These are phyloP conservation scores for Smithsoniella earleae DNA, from an alignment of 163 green algal species.

Conservation along the genomic window DNA sequence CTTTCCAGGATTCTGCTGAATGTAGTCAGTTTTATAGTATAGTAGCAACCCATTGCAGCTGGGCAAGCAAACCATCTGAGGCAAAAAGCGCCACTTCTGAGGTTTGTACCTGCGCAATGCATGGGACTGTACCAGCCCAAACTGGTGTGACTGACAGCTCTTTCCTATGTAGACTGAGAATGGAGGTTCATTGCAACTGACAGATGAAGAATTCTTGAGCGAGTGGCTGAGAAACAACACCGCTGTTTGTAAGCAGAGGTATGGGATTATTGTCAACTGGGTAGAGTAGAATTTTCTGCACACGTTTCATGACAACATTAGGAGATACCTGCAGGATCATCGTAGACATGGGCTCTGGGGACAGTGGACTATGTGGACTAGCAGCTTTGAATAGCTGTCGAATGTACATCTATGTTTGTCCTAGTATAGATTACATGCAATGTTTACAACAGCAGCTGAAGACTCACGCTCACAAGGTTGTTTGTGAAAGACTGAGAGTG, in stretches of 20 bases:
- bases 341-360: slow-evolving; percentile 3
- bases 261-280: background rate
- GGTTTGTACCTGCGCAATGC: too few species aligned
- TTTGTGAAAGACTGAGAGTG: too few species aligned
- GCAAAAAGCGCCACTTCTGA: background rate
- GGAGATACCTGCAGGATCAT: background rate
- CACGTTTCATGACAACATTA: background rate
- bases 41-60: too few species aligned
- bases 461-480: too few species aligned
- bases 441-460: too few species aligned
- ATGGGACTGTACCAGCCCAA: too few species aligned
- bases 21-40: background rate
- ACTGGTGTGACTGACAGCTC: too few species aligned
- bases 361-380: background rate
- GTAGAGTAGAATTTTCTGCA: background rate
- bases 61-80: background rate
- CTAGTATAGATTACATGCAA: too few species aligned
- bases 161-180: too few species aligned
- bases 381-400: background rate
- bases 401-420: too few species aligned
- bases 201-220: too few species aligned
- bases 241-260: background rate
- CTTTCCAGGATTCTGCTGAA: background rate
- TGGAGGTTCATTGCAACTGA: too few species aligned
- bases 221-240: background rate